Percentiles rank a stretch among this genome's conserved stretches.
phyloP scores from a whole-genome alignment of 345 rosid genomes.

The Eucalyptus microcorys region DNA sequence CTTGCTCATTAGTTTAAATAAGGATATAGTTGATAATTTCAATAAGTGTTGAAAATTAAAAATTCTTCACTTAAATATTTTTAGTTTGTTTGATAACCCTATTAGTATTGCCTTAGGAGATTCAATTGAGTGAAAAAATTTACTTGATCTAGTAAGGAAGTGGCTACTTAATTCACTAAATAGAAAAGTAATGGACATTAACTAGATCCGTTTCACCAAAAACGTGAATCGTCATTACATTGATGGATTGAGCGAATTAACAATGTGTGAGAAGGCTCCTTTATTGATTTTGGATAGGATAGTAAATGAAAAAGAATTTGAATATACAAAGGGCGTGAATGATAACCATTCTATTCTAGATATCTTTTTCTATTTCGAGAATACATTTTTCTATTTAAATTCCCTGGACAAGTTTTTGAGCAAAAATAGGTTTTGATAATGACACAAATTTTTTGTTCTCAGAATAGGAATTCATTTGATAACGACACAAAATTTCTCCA shows the following conservation, averaged over 20 bases:
- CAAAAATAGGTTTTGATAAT: no score
- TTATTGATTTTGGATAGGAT: not conserved
- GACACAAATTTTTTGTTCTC: no score
- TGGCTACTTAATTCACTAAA: not conserved
- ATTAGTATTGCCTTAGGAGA: not conserved
- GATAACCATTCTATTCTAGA: no score
- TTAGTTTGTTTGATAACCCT: not conserved
- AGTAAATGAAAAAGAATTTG: not conserved
- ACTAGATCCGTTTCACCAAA: no score
- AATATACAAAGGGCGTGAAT: accelerated
- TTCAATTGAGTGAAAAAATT: not conserved
- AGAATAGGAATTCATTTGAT: accelerated
- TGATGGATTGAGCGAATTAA: no score
- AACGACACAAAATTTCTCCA: accelerated
- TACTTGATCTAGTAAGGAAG: not conserved
- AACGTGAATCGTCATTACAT: not conserved
- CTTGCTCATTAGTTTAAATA: not conserved
- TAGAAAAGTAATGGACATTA: not conserved
- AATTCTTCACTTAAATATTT: not conserved
- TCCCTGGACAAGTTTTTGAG: accelerated
- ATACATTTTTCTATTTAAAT: no score
- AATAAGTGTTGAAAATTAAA: not conserved
- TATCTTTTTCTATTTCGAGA: accelerated
- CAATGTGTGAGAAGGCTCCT: not conserved
- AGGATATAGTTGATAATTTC: not conserved